A percentile compares a stretch with the other conserved stretches of the same genome.
Evolutionary conservation across 805 yeast genomes (phyloP).

Genomic region (Yamadazyma laniorum): DNA sequence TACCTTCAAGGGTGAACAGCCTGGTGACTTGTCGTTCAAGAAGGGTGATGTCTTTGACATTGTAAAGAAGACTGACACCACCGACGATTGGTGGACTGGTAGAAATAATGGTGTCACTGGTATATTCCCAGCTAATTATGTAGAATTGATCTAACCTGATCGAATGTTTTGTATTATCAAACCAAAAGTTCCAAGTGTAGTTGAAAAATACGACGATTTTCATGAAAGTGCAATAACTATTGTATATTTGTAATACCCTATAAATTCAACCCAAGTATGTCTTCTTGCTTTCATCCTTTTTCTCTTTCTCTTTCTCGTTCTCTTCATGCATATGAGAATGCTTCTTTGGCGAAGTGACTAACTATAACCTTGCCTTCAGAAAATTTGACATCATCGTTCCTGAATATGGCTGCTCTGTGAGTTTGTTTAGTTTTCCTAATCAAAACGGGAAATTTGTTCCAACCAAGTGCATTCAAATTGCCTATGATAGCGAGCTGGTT

Average conservation of each 20-base stretch:
- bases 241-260: no score
- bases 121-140: slow-evolving; percentile 96
- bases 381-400: slow-evolving; percentile 50
- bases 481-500: slow-evolving; percentile 53
- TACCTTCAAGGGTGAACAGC: slow-evolving; percentile 86
- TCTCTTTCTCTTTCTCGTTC: no score
- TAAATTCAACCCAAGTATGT: no score
- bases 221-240: no score
- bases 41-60: slow-evolving; percentile 94
- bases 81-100: slow-evolving; percentile 99
- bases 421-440: slow-evolving; percentile 64
- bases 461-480: slow-evolving; percentile 53
- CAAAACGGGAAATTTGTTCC: slow-evolving; percentile 72
- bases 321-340: no score
- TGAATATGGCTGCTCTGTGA: slow-evolving; percentile 80
- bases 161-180: not conserved
- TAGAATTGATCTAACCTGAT: slow-evolving; percentile 58
- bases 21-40: slow-evolving; percentile 88
- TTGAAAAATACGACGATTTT: not conserved
- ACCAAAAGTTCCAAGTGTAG: not conserved
- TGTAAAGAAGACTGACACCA: slow-evolving; percentile 78
- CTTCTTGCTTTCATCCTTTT: no score
- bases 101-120: slow-evolving; percentile 80
- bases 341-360: slow-evolving; percentile 55
- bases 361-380: slow-evolving; percentile 71